Percentiles rank a stretch among this genome's conserved stretches.
Conservation (phyloP, 1,139 yeast species). For the Groenewaldozyma auringiensis region DNA sequence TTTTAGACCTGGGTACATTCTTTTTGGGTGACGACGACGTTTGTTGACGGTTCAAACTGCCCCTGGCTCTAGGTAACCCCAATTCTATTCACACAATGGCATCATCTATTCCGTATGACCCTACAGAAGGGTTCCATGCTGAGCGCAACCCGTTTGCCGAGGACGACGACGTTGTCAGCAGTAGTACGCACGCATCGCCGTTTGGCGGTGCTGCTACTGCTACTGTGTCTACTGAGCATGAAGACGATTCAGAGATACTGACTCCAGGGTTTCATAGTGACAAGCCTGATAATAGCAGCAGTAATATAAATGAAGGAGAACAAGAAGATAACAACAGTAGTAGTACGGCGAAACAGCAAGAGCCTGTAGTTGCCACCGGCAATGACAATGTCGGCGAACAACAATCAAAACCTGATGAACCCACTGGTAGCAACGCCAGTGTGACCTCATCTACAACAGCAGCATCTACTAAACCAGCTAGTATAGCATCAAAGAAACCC, state of each 20-base stretch:
- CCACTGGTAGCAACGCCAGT: too few species aligned
- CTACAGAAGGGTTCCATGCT: conserved; percentile 20
- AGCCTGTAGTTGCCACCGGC: not conserved
- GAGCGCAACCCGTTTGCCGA: conserved; percentile 25
- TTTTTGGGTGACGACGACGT: too few species aligned
- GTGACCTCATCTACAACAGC: not conserved
- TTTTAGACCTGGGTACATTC: too few species aligned
- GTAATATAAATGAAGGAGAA: too few species aligned
- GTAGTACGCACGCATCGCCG: conserved; percentile 8
- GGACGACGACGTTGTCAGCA: conserved; percentile 5
- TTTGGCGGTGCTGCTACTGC: conserved; percentile 1
- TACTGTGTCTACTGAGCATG: not conserved
- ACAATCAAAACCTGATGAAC: not conserved
- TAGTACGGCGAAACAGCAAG: not conserved
- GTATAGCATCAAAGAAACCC: conserved; percentile 5
- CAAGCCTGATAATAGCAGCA: too few species aligned
- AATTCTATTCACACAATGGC: too few species aligned
- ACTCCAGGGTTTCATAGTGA: too few species aligned
- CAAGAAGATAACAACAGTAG: not conserved
- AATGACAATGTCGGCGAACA: conserved; percentile 1
- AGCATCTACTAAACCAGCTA: conserved; percentile 3
- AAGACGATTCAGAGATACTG: not conserved
- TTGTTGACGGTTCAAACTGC: too few species aligned
- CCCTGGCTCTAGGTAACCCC: too few species aligned
- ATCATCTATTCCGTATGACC: conserved; percentile 25